A percentile compares a stretch with the other conserved stretches of the same genome.
These are phyloP conservation scores for Colletotrichum agaves DNA, from an alignment of 2,329 filamentous ascomycete species.

Conservation along the genomic window DNA sequence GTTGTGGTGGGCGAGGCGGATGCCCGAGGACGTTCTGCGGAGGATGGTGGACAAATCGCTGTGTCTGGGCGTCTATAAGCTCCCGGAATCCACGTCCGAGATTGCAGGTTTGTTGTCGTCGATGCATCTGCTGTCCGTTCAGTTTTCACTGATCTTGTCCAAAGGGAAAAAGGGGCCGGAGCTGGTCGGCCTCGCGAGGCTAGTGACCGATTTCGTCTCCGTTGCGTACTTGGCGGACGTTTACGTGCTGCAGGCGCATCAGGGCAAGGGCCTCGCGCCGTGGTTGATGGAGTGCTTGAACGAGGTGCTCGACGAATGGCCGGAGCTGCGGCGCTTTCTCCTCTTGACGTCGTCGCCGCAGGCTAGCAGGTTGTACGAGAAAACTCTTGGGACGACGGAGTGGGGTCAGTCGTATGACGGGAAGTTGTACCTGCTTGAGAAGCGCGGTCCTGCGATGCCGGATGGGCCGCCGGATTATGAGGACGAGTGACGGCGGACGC, in stretches of 20 bases:
- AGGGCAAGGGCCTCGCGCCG: constrained; percentile 69
- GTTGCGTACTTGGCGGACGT: constrained; percentile 66
- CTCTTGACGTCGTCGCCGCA: constrained; percentile 58
- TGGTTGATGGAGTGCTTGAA: constrained; percentile 73
- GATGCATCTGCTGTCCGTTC: background rate
- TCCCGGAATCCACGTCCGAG: constrained; percentile 45
- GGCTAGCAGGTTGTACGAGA: constrained; percentile 57
- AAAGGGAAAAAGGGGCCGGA: constrained; percentile 42
- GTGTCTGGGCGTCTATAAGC: constrained; percentile 67
- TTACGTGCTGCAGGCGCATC: constrained; percentile 69
- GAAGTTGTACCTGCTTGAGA: constrained; percentile 54
- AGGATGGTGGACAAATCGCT: constrained; percentile 68
- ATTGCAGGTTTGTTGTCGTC: constrained; percentile 44
- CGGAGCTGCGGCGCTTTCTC: constrained; percentile 68
- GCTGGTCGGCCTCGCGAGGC: constrained; percentile 53
- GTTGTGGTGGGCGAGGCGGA: constrained; percentile 69
- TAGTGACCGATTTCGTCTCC: constrained; percentile 38
- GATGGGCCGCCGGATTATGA: constrained; percentile 23
- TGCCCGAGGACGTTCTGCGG: constrained; percentile 59
- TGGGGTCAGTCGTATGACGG: constrained; percentile 55
- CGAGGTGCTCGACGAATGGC: constrained; percentile 66
- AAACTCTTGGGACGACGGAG: constrained; percentile 57
- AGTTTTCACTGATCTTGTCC: background rate
- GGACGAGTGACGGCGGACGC: background rate
- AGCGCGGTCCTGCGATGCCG: constrained; percentile 46